Evolutionary conservation across 148 eudicot genomes (phyloP).

Genomic region (Silene uniflora): DNA sequence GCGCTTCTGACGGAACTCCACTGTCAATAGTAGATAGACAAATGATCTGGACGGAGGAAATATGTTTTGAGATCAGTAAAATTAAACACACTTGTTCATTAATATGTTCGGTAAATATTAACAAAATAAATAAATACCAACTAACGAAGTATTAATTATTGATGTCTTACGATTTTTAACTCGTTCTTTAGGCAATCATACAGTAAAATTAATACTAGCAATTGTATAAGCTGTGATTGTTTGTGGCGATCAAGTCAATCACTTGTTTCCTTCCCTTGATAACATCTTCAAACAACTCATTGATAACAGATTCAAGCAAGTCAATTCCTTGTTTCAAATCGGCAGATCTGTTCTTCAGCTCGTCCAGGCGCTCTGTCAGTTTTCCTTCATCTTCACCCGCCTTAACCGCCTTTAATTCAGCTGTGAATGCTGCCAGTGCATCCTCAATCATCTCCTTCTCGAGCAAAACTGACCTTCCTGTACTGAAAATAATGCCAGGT

Average conservation of each 20-base stretch:
- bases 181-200: constrained; percentile 19
- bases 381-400: constrained; percentile 5
- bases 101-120: background rate
- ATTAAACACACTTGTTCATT: background rate
- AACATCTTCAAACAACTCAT: constrained; percentile 40
- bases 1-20: background rate
- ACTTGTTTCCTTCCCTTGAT: constrained; percentile 35
- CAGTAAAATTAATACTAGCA: constrained; percentile 5
- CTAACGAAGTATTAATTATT: background rate
- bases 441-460: constrained; percentile 33
- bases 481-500: constrained; percentile 15
- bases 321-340: constrained; percentile 35
- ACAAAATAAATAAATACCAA: too few species aligned
- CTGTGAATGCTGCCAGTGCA: constrained; percentile 21
- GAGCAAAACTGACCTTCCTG: constrained; percentile 13
- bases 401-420: background rate
- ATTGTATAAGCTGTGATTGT: constrained; percentile 6
- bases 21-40: too few species aligned
- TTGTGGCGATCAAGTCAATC: constrained; percentile 24
- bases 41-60: background rate
- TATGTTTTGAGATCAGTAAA: background rate
- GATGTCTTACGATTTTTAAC: constrained; percentile 16
- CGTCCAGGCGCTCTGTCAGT: constrained; percentile 12
- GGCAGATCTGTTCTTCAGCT: constrained; percentile 25
- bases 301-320: constrained; percentile 33